These are phyloP conservation scores for Leccinum colubrinum DNA, from an alignment of 1,284 basidiomycete genomes.

Conservation along the genomic window DNA sequence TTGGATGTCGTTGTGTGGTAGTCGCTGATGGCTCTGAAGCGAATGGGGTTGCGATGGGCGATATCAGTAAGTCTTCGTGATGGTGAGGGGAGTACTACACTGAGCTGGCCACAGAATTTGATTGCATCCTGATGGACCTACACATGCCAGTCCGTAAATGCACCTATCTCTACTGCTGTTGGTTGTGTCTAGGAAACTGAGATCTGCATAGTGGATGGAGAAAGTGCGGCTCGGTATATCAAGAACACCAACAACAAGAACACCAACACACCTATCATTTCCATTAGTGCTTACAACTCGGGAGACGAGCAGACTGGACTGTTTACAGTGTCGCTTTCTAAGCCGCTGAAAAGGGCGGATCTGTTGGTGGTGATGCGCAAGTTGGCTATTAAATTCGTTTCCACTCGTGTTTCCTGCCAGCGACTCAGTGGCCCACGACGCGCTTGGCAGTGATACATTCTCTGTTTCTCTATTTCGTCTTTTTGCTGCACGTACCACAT, in stretches of 20 bases:
- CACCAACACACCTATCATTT: conserved; percentile 86
- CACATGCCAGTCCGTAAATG: too few relatives aligned
- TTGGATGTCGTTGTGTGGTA: conserved; percentile 92
- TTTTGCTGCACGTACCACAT: conserved; percentile 32
- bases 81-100: not conserved
- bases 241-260: conserved; percentile 95
- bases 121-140: too few relatives aligned
- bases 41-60: conserved; percentile 94
- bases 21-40: conserved; percentile 97
- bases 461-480: conserved; percentile 33
- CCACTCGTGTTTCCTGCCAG: conserved; percentile 36
- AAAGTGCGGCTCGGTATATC: conserved; percentile 90
- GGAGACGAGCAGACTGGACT: conserved; percentile 72
- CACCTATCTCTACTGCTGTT: too few relatives aligned
- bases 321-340: conserved; percentile 84
- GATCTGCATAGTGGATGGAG: conserved; percentile 70
- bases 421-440: conserved; percentile 10
- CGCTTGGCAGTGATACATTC: conserved; percentile 11
- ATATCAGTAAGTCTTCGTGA: conserved; percentile 71
- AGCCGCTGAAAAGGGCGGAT: conserved; percentile 87
- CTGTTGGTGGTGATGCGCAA: conserved; percentile 77
- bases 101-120: too few relatives aligned
- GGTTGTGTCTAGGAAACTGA: conserved; percentile 1
- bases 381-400: conserved; percentile 53
- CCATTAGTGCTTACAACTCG: conserved; percentile 82